Conservation (phyloP, 148 eudicot genomes). For the Spergularia marina region DNA sequence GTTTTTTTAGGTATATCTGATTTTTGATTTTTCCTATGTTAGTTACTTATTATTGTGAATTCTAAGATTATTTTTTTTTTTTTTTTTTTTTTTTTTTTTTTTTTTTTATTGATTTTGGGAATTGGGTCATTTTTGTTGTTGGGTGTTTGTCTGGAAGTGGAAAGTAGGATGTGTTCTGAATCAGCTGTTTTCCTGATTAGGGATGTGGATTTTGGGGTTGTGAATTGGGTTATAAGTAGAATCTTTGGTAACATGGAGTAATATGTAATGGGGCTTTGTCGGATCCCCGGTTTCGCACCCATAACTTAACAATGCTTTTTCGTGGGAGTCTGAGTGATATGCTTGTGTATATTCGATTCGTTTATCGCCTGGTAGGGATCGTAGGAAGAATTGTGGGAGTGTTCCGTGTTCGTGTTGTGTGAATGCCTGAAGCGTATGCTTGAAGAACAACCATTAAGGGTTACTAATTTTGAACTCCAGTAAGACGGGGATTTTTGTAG, state of each 20-base stretch:
- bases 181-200: not conserved
- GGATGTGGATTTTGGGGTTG: not conserved
- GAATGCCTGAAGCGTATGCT: too few relatives aligned
- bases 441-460: too few relatives aligned
- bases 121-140: not conserved
- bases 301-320: not conserved
- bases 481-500: too few relatives aligned
- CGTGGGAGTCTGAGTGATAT: not conserved
- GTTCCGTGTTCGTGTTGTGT: not conserved
- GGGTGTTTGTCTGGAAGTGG: not conserved
- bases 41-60: not conserved
- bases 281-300: not conserved
- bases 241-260: not conserved
- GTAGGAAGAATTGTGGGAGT: not conserved
- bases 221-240: too few relatives aligned
- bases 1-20: not conserved
- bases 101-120: not conserved
- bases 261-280: not conserved
- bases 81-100: not conserved
- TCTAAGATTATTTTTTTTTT: not conserved
- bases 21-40: not conserved
- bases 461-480: too few relatives aligned
- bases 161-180: not conserved
- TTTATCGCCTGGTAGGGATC: not conserved
- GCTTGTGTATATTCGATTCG: not conserved